Percentiles rank a stretch among this genome's conserved stretches.
phyloP scores from a whole-genome alignment of 345 rosid species.

The Physaria fendleri region DNA sequence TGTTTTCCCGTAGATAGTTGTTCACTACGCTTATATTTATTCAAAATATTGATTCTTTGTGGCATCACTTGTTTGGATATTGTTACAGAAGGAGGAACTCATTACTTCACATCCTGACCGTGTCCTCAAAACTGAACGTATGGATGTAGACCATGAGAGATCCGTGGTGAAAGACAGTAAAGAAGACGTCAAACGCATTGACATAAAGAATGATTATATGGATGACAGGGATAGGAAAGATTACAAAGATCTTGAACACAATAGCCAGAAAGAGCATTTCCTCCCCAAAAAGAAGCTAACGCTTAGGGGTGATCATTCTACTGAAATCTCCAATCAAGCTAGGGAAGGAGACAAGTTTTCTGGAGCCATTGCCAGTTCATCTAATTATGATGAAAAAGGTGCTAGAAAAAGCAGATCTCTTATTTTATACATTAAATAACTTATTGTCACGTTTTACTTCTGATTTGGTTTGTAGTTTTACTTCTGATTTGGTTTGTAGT shows the following conservation, averaged over 20 bases:
- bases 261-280: slow-evolving; percentile 55
- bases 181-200: slow-evolving; percentile 65
- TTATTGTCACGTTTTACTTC: too few relatives aligned
- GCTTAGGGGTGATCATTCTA: slow-evolving; percentile 38
- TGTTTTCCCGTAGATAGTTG: background rate
- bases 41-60: background rate
- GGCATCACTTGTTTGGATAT: slow-evolving; percentile 29
- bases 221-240: too few relatives aligned
- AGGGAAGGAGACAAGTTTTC: slow-evolving; percentile 52
- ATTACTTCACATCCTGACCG: slow-evolving; percentile 43
- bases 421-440: too few relatives aligned
- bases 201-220: slow-evolving; percentile 62
- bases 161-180: slow-evolving; percentile 45
- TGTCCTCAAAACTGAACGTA: slow-evolving; percentile 50
- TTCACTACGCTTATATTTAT: background rate
- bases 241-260: slow-evolving; percentile 55
- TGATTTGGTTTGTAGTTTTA: too few relatives aligned
- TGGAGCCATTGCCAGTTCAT: slow-evolving; percentile 48
- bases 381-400: slow-evolving; percentile 62
- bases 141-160: slow-evolving; percentile 55
- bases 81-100: slow-evolving; percentile 67
- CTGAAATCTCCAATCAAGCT: slow-evolving; percentile 52
- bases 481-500: too few relatives aligned
- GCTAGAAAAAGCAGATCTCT: slow-evolving; percentile 46
- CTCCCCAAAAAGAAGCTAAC: slow-evolving; percentile 43